phyloP scores from a whole-genome alignment of 306 rosid genomes.

The Sphenostylis stenocarpa region DNA sequence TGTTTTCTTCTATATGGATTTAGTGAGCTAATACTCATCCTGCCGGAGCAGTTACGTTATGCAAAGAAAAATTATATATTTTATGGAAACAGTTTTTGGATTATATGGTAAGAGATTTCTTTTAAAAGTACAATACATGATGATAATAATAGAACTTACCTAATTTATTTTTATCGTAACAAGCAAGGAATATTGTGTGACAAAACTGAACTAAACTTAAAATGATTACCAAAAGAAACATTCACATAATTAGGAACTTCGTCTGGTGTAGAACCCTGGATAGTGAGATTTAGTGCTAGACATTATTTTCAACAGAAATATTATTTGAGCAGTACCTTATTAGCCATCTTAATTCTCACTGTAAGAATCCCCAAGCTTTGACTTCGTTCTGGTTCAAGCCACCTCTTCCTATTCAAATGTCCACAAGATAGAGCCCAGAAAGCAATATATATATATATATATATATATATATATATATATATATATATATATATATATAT shows the following conservation, averaged over 20 bases:
- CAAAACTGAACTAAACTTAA: neutral
- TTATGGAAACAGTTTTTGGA: constrained; percentile 14
- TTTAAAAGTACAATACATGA: neutral
- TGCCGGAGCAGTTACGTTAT: constrained; percentile 19
- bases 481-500: neutral
- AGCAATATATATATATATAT: neutral
- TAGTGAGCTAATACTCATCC: neutral
- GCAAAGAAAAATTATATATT: neutral
- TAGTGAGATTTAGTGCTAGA: neutral
- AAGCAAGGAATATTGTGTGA: constrained; percentile 1
- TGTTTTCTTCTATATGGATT: neutral
- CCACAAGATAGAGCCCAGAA: neutral
- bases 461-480: neutral
- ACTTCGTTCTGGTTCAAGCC: constrained; percentile 1
- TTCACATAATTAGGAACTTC: constrained; percentile 20
- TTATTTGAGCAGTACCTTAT: constrained; percentile 9
- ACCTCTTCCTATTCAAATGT: neutral
- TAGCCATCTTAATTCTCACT: neutral
- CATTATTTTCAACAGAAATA: neutral
- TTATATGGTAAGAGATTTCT: neutral
- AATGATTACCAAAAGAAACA: constrained; percentile 11
- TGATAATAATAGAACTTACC: neutral
- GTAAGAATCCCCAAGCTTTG: neutral
- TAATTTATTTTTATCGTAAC: constrained; percentile 4
- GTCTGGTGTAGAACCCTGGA: neutral